Evolutionary conservation across 352 stramenopile species (phyloP).

Genomic region (Pythium aquatile): DNA sequence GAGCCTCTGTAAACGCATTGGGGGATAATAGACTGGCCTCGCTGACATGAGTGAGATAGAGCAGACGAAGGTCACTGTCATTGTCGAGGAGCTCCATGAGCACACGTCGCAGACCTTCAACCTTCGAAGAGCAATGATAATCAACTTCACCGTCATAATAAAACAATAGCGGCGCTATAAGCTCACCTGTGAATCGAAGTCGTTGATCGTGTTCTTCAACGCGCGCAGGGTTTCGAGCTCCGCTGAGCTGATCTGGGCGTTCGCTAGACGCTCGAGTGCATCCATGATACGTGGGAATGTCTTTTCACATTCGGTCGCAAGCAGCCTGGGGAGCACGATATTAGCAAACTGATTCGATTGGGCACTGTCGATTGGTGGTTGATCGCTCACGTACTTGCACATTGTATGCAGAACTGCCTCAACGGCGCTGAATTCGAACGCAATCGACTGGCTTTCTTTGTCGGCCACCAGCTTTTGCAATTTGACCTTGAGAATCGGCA

Average conservation of each 20-base stretch:
- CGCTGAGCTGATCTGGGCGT: slow-evolving; percentile 37
- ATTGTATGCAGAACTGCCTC: slow-evolving; percentile 53
- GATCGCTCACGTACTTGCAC: slow-evolving; percentile 44
- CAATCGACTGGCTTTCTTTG: slow-evolving; percentile 23
- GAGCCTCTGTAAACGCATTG: no score
- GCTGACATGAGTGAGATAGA: slow-evolving; percentile 60
- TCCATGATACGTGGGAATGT: slow-evolving; percentile 36
- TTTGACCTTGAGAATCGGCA: slow-evolving; percentile 38
- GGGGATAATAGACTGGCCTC: no score
- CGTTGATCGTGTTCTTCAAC: slow-evolving; percentile 74
- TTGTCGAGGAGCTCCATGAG: slow-evolving; percentile 72
- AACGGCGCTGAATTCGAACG: slow-evolving; percentile 64
- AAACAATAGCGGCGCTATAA: background rate
- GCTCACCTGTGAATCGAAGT: slow-evolving; percentile 58
- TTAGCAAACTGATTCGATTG: no score
- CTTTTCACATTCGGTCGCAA: slow-evolving; percentile 38
- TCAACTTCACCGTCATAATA: no score
- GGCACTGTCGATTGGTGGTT: no score
- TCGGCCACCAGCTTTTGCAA: slow-evolving; percentile 34
- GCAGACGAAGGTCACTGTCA: slow-evolving; percentile 59
- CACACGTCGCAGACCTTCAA: slow-evolving; percentile 52
- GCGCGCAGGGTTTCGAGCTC: slow-evolving; percentile 60
- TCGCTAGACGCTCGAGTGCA: slow-evolving; percentile 48
- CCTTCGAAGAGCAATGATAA: background rate
- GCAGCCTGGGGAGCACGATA: background rate